Base-by-base conservation (phyloP, 768 basidiomycete genomes). In the Galerina marginata region DNA sequence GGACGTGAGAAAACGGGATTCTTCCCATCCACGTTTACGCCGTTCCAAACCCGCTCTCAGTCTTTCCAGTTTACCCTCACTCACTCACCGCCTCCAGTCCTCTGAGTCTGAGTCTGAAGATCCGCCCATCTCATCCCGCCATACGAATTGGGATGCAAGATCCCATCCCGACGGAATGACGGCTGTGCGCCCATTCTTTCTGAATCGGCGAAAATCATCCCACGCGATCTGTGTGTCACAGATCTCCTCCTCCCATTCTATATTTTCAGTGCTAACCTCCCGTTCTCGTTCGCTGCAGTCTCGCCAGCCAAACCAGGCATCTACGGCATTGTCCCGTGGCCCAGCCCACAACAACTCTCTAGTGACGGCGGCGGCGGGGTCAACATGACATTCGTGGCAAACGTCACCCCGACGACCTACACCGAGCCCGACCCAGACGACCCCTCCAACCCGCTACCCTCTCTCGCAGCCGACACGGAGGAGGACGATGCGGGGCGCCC, bases 391-490 rank as follows among this genome's bases (percentile, higher is more conserved):
- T 73, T 73, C 36, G 72, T 69, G 6, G 70, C 72, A 9, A 73
- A 73, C 52, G 68, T 73, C 6, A 73, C 72, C 10, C 72, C 72
- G 2, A 61, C 65, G 1, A 68, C 70, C 2, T 73, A 60, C 57
- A 64, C 59, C 42, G 66, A 67, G 23, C 57, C 66, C 2, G 64
- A 65, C 14, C 64, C 65, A 38, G 56, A 60, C 40, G 65, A 59
- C 26, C 57, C 60, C 14, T 50, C 63, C 2, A 50, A 50, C 15
- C 58, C 49, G 1, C 11, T 57, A 7, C 12, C 54, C 54, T n/a
- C 36, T 45, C 12, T 43, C 16, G 49, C 47, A 26, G 51, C 51
- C 16, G 55, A 56, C 20, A 29, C 52, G 1, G 29, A 29, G 29
- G 29, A 29, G 29, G 29, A 29, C 29, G 29, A 29, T 29, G 44